Evolutionary conservation across 2,329 filamentous ascomycete species (phyloP), one percentile per base, ranked within the genome.

Genomic region (Lasiodiplodia sp.): DNA sequence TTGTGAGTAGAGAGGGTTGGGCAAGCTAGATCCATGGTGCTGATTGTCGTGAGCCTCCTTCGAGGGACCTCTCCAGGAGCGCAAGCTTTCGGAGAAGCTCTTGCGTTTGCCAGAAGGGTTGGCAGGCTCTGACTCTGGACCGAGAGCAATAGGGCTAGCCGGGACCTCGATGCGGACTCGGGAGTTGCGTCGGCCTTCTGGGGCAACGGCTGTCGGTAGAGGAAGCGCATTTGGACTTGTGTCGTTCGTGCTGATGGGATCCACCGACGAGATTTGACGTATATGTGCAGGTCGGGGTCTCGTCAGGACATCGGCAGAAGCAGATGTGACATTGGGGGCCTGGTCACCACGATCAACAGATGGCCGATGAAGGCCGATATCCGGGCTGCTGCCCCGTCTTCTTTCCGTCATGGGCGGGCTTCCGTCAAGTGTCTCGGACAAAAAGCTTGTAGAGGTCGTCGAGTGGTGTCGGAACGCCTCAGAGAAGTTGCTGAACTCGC

Each of bases 401-500:
- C 16, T 64, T 14, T 52, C 60, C 4, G 60, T 25, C 6, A 14
- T 7, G 11, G n/a, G 21, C 1, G 60, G 28, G 47, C 47, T 52
- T 23, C 18, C 44, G 11, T 63, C 44, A n/a, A 37, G 44, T 8
- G 58, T 49, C 3, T 63, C 58, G 1, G 58, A 63, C 18, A 63
- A 28, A 14, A 63, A 63, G 14, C 25, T 51, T 2, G 58, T 63
- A 14, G 58, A 63, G 1, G 58, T 63, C 12, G 58, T 37, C 1
- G 58, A 63, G 4, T 52, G 28, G 7, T 38, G 60, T n/a, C 28
- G 60, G 31, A 64, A 64, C 16, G 38, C 66, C 34, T 44, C 37
- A n/a, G 66, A 62, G 12, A 63, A 62, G n/a, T 47, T 40, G 7
- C 38, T 56, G 52, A 68, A 68, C 11, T 68, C 67, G 18, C 38